A percentile compares a stretch with the other conserved stretches of the same genome.
These are phyloP conservation scores for Gaertneriomyces sp. DNA, from an alignment of 192 early-diverging fungal species.

Conservation along the genomic window DNA sequence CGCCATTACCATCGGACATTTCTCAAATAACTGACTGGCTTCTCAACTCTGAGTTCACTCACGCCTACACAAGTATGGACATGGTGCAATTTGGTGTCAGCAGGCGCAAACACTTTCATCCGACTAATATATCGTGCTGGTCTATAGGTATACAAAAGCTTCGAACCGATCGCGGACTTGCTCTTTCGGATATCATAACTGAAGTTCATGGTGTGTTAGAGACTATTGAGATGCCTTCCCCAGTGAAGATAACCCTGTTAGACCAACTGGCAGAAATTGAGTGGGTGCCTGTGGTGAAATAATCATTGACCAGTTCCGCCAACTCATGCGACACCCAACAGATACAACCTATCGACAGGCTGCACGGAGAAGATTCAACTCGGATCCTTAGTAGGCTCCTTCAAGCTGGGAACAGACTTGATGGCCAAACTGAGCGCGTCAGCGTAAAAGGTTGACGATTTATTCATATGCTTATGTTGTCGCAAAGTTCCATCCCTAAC, in stretches of 20 bases:
- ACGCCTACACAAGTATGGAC: slow-evolving; percentile 46
- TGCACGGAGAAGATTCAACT: slow-evolving; percentile 86
- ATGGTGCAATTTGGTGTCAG: not conserved
- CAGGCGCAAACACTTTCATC: not conserved
- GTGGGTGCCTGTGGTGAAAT: slow-evolving; percentile 41
- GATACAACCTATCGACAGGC: slow-evolving; percentile 78
- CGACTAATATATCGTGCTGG: not conserved
- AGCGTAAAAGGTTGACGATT: too few relatives aligned
- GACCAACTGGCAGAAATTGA: slow-evolving; percentile 87
- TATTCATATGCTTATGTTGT: too few relatives aligned
- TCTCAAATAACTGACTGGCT: slow-evolving; percentile 68
- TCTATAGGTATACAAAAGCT: slow-evolving; percentile 62
- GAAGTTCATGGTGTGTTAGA: slow-evolving; percentile 67
- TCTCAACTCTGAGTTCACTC: slow-evolving; percentile 80
- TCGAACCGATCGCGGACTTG: slow-evolving; percentile 80
- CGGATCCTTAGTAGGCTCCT: slow-evolving; percentile 79
- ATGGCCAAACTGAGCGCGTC: slow-evolving; percentile 32
- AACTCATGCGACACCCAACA: slow-evolving; percentile 18
- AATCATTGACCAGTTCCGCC: not conserved
- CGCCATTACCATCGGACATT: slow-evolving; percentile 86
- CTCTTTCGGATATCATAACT: slow-evolving; percentile 85
- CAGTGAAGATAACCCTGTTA: slow-evolving; percentile 65
- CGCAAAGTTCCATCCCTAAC: too few relatives aligned
- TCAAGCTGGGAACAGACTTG: slow-evolving; percentile 73
- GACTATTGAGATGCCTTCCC: slow-evolving; percentile 69